A percentile compares a stretch with the other conserved stretches of the same genome.
These are phyloP conservation scores for Xylariaceae sp. DNA, from an alignment of 2,329 filamentous ascomycete species.

Conservation along the genomic window DNA sequence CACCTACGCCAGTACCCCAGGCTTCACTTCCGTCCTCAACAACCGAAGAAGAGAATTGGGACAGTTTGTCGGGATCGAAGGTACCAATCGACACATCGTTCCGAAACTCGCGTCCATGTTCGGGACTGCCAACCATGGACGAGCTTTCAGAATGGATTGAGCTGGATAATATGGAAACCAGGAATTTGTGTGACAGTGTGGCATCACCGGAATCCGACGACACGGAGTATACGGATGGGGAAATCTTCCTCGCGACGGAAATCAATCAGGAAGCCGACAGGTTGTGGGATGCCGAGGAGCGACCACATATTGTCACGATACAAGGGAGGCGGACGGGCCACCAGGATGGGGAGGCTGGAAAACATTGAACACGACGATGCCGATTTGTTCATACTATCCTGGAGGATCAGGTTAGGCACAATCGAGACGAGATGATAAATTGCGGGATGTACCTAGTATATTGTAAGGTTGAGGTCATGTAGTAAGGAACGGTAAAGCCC, in stretches of 20 bases:
- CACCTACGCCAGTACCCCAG: not conserved
- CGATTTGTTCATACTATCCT: not conserved
- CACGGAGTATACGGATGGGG: not conserved
- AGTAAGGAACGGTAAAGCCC: not conserved
- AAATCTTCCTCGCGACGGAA: conserved; percentile 14
- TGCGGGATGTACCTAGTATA: conserved; percentile 9
- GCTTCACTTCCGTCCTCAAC: not conserved
- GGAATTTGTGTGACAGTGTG: not conserved
- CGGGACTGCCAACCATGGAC: not conserved
- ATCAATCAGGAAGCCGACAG: conserved; percentile 5
- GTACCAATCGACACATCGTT: not conserved
- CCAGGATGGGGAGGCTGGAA: not conserved
- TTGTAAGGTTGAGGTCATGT: not conserved
- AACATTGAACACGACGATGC: not conserved
- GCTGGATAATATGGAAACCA: conserved; percentile 1
- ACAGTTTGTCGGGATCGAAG: not conserved
- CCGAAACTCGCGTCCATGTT: conserved; percentile 2
- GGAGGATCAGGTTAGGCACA: not conserved
- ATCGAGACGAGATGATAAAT: not conserved
- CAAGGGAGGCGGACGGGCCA: not conserved
- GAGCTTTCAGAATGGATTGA: conserved; percentile 10
- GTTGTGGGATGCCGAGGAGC: not conserved
- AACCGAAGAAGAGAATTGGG: not conserved
- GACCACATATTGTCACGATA: conserved; percentile 17
- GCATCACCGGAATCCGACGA: conserved; percentile 3